Base-by-base conservation (phyloP, 352 stramenopile species). In the Phytopythium sindhum region DNA sequence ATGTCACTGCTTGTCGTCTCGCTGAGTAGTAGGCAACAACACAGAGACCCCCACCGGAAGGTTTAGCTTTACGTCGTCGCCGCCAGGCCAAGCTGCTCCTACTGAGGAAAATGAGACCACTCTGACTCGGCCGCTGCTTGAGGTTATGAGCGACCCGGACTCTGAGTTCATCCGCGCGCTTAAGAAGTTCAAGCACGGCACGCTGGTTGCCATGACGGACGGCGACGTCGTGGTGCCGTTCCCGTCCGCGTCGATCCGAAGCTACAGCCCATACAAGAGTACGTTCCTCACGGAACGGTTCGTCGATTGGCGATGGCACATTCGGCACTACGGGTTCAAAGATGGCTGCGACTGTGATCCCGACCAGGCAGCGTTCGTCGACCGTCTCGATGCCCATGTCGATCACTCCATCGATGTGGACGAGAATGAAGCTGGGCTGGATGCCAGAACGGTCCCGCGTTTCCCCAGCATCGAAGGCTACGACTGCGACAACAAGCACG, bases 141-240 rank as follows among this genome's bases (percentile, higher is more conserved):
- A 90, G 63, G 64, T 72, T 35, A 94, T 94, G 83, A 88, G 76
- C 60, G 74, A 81, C 3, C 71, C 69, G 41, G 75, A 86, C 21
- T 86, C 70, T 4, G 69, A 70, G 29, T 92, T 84, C 64, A 48
- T 89, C 5, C 63, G 62, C 7, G 80, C 81, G n/a, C 67, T 92
- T 14, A 77, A 75, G 23, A 69, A 66, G 28, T 92, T 92, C 42
- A 69, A 65, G 17, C 60, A 81, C 57, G 83, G 84, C 47, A 92
- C 84, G 17, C 65, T 92, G 31, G 69, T 93, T 23, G 85, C 85
- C 19, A 88, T 93, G 75, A 86, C 84, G 14, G 82, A 93, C 26
- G 85, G 85, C 29, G 85, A 93, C 42, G 64, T 91, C 21, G 68
- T 91, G 35, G 85, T 93, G 33, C 85, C 82, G 28, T 91, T 86